Percentiles rank a stretch among this genome's conserved stretches.
phyloP scores from a whole-genome alignment of 2,329 filamentous ascomycete species.

The Exophiala sp. region DNA sequence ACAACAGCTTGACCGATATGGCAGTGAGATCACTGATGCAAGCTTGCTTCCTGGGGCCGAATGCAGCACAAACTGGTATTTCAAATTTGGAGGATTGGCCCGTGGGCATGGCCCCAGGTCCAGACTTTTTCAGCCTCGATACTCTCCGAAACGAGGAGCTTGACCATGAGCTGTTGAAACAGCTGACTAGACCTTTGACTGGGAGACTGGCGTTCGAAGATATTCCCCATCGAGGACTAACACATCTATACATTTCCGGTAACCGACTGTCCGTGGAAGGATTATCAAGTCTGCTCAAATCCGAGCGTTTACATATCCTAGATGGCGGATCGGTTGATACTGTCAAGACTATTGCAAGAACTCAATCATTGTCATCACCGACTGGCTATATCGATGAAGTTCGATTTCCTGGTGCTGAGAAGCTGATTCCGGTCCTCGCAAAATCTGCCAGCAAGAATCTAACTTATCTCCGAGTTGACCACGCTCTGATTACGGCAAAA shows the following conservation, averaged over 20 bases:
- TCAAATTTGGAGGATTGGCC: slow-evolving; percentile 32
- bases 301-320: slow-evolving; percentile 52
- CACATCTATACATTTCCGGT: slow-evolving; percentile 57
- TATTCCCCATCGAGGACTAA: slow-evolving; percentile 53
- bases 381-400: slow-evolving; percentile 28
- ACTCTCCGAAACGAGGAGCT: slow-evolving; percentile 46
- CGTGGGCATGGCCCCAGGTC: slow-evolving; percentile 33
- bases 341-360: slow-evolving; percentile 22
- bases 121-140: slow-evolving; percentile 38
- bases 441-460: slow-evolving; percentile 46
- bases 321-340: slow-evolving; percentile 52
- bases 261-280: slow-evolving; percentile 57
- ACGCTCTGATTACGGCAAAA: slow-evolving; percentile 52
- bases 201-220: slow-evolving; percentile 56
- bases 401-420: slow-evolving; percentile 51
- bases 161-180: slow-evolving; percentile 50
- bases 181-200: slow-evolving; percentile 49
- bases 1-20: slow-evolving; percentile 57
- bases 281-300: slow-evolving; percentile 51
- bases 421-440: slow-evolving; percentile 51
- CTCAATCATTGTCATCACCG: slow-evolving; percentile 19
- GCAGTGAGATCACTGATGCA: slow-evolving; percentile 52
- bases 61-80: slow-evolving; percentile 21
- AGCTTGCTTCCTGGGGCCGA: slow-evolving; percentile 44
- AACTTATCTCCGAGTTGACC: slow-evolving; percentile 55